phyloP scores from a whole-genome alignment of 306 rosid genomes.

The Leucaena leucocephala region DNA sequence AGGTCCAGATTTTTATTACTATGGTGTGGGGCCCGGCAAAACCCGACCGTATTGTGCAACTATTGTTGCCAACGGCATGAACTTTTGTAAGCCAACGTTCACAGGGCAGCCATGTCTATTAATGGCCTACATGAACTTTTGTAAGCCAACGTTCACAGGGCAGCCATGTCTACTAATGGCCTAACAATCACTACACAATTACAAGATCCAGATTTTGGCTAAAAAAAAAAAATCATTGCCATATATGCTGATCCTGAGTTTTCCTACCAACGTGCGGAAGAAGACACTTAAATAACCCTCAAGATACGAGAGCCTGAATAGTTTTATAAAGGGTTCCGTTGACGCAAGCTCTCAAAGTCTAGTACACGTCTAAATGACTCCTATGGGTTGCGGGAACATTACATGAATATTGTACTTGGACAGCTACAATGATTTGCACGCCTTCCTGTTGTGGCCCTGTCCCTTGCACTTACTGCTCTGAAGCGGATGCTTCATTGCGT shows the following conservation, averaged over 20 bases:
- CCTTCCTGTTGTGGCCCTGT: constrained; percentile 95
- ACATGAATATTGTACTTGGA: background rate
- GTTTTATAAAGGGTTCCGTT: background rate
- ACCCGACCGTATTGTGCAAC: background rate
- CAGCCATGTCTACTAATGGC: background rate
- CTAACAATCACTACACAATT: background rate
- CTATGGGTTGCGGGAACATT: background rate
- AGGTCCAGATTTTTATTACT: background rate
- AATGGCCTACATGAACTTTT: background rate
- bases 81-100: background rate
- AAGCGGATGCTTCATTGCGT: constrained; percentile 81
- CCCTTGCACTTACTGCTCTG: constrained; percentile 96
- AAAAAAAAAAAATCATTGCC: background rate
- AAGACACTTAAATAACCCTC: background rate
- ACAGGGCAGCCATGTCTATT: background rate
- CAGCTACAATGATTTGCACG: constrained; percentile 63
- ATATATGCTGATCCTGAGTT: background rate
- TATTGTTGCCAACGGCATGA: background rate
- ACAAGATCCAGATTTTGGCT: background rate
- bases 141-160: background rate
- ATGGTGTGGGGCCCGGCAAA: background rate
- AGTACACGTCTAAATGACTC: background rate
- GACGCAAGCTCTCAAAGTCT: background rate
- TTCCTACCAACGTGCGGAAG: background rate
- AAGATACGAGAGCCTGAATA: background rate